Evolutionary conservation across 257 asterid genomes (phyloP).

Genomic region (Solanum clarkiae): DNA sequence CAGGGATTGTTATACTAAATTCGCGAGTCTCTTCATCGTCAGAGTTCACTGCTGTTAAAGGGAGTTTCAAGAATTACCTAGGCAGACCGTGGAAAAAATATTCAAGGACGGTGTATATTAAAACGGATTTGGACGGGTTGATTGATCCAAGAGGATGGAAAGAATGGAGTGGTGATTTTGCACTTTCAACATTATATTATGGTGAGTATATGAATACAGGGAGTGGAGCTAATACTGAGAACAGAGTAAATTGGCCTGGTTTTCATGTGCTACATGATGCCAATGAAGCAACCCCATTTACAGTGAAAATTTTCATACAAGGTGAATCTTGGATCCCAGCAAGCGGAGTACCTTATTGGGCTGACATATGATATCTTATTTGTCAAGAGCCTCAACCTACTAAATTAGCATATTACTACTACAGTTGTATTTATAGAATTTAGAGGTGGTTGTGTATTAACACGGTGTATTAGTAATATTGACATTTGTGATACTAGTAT

Average conservation of each 20-base stretch:
- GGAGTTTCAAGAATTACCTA: constrained; percentile 27
- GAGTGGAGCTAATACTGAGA: constrained; percentile 30
- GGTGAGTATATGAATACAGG: constrained; percentile 61
- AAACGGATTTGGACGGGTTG: constrained; percentile 46
- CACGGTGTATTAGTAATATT: neutral
- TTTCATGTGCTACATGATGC: constrained; percentile 32
- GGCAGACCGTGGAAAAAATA: constrained; percentile 66
- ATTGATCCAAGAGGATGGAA: constrained; percentile 45
- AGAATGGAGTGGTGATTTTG: constrained; percentile 48
- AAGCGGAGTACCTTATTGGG: constrained; percentile 53
- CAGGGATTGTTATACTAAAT: constrained; percentile 43
- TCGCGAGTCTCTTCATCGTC: constrained; percentile 32
- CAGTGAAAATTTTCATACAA: constrained; percentile 34
- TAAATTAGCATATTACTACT: neutral
- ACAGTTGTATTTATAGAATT: neutral
- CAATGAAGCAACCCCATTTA: constrained; percentile 22
- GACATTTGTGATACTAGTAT: too few relatives aligned
- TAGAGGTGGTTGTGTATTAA: accelerated
- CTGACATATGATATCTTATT: constrained; percentile 7
- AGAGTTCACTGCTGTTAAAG: constrained; percentile 16
- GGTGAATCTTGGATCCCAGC: constrained; percentile 61
- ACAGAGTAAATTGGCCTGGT: constrained; percentile 58
- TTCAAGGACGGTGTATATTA: constrained; percentile 39
- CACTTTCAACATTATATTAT: constrained; percentile 49
- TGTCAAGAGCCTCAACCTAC: neutral